Evolutionary conservation across 2,329 filamentous ascomycete genomes (phyloP), one percentile per base, ranked within the genome.

Genomic region (Arthroderma sp.): DNA sequence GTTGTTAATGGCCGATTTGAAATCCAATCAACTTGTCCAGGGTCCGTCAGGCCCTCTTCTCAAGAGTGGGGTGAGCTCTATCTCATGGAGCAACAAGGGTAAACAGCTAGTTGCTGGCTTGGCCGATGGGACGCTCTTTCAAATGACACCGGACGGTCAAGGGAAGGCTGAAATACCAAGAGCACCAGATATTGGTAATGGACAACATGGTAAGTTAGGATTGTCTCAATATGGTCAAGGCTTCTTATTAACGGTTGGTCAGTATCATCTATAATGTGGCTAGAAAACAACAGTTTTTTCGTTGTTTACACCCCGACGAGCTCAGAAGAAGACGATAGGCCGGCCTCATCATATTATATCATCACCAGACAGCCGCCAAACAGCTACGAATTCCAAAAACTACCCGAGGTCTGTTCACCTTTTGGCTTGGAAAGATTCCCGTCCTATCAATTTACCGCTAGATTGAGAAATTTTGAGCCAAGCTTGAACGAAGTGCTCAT

Each of bases 41-140:
- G 75, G 76, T 1, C 55, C 71, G 15, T 78, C 77, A 51, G 85
- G 84, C 31, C 73, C 69, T 55, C 67, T 80, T 1, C 69, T 94
- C 50, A 85, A 81, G 56, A 70, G 75, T 29, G 80, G 83, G 40
- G 88, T 94, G 29, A 87, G 81, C 58, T 91, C 83, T 56, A 75
- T 85, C 4, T 81, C 84, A 45, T 98, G 93, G 91, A 98, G 91
- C 61, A 82, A 78, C 49, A 85, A 81, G 59, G 91, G 91, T 39
- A 98, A 94, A 61, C 89, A 96, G 60, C 70, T 98, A 37, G 81
- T 94, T 38, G 88, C 85, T 52, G 91, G 93, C 10, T 70, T 91
- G 53, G 79, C 73, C 5, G 78, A 95, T 63, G 91, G 91, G 47
- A 80, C 79, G 8, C 80, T 83, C 43, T 75, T 76, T 45, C 88